Conservation (phyloP, 148 eudicot genomes). For the Cornus kousa region DNA sequence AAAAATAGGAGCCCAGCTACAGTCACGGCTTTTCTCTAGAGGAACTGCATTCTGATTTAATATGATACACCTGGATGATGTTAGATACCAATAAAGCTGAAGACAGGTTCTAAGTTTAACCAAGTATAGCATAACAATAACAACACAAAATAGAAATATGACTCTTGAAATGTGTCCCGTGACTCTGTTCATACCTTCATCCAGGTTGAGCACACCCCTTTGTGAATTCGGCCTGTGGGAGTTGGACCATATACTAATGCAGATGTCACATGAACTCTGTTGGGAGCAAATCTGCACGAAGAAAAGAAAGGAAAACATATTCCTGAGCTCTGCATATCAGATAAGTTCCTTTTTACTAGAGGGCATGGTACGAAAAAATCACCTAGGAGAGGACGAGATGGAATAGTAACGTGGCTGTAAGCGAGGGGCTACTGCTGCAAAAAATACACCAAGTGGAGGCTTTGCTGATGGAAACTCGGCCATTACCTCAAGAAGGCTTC, state of each 20-base stretch:
- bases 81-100: slow-evolving; percentile 1
- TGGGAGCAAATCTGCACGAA: slow-evolving; percentile 50
- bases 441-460: slow-evolving; percentile 90
- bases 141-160: not conserved
- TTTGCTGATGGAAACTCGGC: slow-evolving; percentile 82
- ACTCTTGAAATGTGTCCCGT: not conserved
- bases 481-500: slow-evolving; percentile 86
- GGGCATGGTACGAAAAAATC: slow-evolving; percentile 6
- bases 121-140: not conserved
- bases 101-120: not conserved
- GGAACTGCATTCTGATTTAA: slow-evolving; percentile 67
- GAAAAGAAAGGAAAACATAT: slow-evolving; percentile 10
- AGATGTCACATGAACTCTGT: slow-evolving; percentile 74
- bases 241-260: slow-evolving; percentile 74
- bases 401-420: slow-evolving; percentile 88
- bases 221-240: slow-evolving; percentile 80
- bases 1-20: slow-evolving; percentile 79
- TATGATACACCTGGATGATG: slow-evolving; percentile 12
- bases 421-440: slow-evolving; percentile 82
- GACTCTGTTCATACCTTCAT: slow-evolving; percentile 59
- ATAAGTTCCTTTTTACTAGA: not conserved
- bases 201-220: slow-evolving; percentile 92
- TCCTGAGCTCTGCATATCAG: not conserved
- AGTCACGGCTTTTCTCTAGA: slow-evolving; percentile 45
- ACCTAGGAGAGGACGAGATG: slow-evolving; percentile 90